These are phyloP conservation scores for Candida anutae DNA, from an alignment of 1,139 yeast genomes.

Conservation along the genomic window DNA sequence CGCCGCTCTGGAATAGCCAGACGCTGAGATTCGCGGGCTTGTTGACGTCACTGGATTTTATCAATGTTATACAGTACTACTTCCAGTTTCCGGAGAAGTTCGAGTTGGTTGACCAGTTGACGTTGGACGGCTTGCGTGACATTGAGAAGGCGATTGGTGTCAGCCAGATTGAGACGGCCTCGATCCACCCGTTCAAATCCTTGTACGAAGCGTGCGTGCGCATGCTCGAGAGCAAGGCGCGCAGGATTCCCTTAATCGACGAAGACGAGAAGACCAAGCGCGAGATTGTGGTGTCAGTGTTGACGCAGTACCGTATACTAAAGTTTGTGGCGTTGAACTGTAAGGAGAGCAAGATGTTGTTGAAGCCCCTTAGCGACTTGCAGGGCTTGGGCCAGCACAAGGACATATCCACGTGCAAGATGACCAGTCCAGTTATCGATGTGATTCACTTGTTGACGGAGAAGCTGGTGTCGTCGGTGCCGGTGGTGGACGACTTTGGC, in stretches of 20 bases:
- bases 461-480: slow-evolving; percentile 82
- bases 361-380: slow-evolving; percentile 67
- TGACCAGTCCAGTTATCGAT: slow-evolving; percentile 91
- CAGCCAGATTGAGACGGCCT: slow-evolving; percentile 78
- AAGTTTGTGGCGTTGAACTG: slow-evolving; percentile 95
- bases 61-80: slow-evolving; percentile 92
- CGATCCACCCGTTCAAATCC: slow-evolving; percentile 87
- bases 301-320: slow-evolving; percentile 92
- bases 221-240: slow-evolving; percentile 83
- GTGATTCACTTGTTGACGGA: slow-evolving; percentile 79
- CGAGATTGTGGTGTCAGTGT: slow-evolving; percentile 89
- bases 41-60: slow-evolving; percentile 85
- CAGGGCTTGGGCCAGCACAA: slow-evolving; percentile 51
- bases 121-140: slow-evolving; percentile 76
- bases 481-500: slow-evolving; percentile 76
- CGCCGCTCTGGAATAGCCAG: slow-evolving; percentile 93
- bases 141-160: slow-evolving; percentile 87
- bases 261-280: slow-evolving; percentile 88
- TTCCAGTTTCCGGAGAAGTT: slow-evolving; percentile 86
- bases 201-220: slow-evolving; percentile 89
- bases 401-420: slow-evolving; percentile 68
- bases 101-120: slow-evolving; percentile 80
- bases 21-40: slow-evolving; percentile 91
- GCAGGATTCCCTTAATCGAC: slow-evolving; percentile 92
- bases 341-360: slow-evolving; percentile 82